A percentile compares a stretch with the other conserved stretches of the same genome.
Conservation (phyloP, 1,284 basidiomycete species). For the Ustilago lituana region DNA sequence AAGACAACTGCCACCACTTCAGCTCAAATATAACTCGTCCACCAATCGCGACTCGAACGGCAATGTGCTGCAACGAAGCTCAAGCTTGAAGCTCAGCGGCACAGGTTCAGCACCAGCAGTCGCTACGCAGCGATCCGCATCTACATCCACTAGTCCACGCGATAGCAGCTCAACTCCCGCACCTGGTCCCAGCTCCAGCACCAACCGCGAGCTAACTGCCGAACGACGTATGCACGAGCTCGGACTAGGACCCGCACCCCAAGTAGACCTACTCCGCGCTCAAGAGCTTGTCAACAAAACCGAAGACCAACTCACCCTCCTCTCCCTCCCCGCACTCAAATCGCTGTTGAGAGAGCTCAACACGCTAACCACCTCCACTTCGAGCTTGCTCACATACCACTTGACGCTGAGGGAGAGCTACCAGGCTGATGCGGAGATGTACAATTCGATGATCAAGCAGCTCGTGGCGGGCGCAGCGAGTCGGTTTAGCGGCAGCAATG, state of each 20-base stretch:
- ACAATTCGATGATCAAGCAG: conserved; percentile 64
- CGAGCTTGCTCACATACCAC: conserved; percentile 60
- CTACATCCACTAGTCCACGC: conserved; percentile 41
- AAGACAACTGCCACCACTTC: conserved; percentile 50
- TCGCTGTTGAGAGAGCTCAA: conserved; percentile 54
- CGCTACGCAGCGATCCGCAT: conserved; percentile 29
- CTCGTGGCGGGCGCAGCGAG: conserved; percentile 61
- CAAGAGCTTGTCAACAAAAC: conserved; percentile 49
- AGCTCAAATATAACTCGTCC: conserved; percentile 49
- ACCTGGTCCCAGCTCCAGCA: conserved; percentile 32
- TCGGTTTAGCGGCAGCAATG: conserved; percentile 29
- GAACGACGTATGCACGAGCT: conserved; percentile 56
- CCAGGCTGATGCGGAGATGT: conserved; percentile 61
- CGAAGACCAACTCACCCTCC: conserved; percentile 59
- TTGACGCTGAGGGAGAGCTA: conserved; percentile 61
- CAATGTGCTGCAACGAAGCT: conserved; percentile 19
- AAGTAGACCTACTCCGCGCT: conserved; percentile 51
- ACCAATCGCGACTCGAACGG: conserved; percentile 10
- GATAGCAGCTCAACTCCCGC: conserved; percentile 39
- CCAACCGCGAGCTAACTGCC: conserved; percentile 43
- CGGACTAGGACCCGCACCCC: conserved; percentile 40
- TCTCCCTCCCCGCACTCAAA: conserved; percentile 58
- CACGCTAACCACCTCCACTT: conserved; percentile 51
- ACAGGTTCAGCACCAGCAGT: conserved; percentile 4
- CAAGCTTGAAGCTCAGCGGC: conserved; percentile 19